Percentiles rank a stretch among this genome's conserved stretches.
These are phyloP conservation scores for Ceratobasidium sp. DNA, from an alignment of 1,284 basidiomycete genomes.

Conservation along the genomic window DNA sequence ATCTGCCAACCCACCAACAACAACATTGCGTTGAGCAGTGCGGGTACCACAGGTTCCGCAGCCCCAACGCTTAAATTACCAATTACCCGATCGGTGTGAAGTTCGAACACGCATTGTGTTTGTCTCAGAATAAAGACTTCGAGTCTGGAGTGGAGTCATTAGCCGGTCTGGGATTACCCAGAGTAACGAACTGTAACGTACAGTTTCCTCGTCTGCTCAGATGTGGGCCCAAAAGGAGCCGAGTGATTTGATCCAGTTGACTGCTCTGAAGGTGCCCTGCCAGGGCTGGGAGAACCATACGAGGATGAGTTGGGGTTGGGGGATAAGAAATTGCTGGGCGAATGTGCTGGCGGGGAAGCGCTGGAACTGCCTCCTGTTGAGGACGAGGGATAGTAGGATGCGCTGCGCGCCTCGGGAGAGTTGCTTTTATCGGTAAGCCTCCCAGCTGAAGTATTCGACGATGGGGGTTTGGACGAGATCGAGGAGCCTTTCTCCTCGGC, in stretches of 20 bases:
- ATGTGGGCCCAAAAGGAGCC: neutral
- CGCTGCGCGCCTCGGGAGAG: too few species aligned
- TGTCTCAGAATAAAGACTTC: neutral
- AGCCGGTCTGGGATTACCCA: too few species aligned
- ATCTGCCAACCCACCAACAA: constrained; percentile 7
- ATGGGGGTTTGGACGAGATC: constrained; percentile 1
- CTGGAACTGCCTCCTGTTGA: too few species aligned
- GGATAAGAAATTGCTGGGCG: neutral
- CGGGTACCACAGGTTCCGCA: constrained; percentile 3
- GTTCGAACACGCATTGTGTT: constrained; percentile 21
- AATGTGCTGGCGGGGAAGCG: too few species aligned
- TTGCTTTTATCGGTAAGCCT: too few species aligned
- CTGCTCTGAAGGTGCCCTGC: neutral
- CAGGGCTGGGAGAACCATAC: neutral
- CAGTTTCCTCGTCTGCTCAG: constrained; percentile 2
- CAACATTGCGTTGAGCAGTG: constrained; percentile 20
- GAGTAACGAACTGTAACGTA: too few species aligned
- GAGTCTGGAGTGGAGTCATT: too few species aligned
- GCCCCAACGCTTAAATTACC: neutral
- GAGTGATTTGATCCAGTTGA: constrained; percentile 12
- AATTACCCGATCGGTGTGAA: neutral
- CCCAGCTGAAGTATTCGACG: neutral
- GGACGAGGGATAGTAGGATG: too few species aligned
- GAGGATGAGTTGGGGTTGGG: too few species aligned
- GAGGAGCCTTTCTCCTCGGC: neutral